phyloP scores from a whole-genome alignment of 345 rosid species.

The Jatropha curcas region DNA sequence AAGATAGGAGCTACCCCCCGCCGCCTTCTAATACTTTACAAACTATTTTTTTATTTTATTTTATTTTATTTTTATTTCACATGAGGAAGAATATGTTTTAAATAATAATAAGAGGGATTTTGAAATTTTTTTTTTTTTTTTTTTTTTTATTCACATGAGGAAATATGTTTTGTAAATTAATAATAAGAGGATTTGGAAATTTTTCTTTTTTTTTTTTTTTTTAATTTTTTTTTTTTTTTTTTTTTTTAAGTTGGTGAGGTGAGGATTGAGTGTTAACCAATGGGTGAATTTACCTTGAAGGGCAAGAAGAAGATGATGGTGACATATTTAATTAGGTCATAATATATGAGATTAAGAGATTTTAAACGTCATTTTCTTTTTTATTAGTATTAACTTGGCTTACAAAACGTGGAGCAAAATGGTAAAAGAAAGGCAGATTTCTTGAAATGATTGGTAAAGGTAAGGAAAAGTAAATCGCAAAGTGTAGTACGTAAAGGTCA shows the following conservation, averaged over 20 bases:
- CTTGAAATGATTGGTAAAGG: background rate
- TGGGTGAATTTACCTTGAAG: background rate
- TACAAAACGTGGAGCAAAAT: background rate
- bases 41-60: background rate
- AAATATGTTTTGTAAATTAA: background rate
- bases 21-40: slow-evolving; percentile 11
- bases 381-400: too few species aligned
- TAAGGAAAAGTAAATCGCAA: background rate
- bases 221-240: background rate
- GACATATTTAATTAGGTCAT: background rate
- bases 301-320: background rate
- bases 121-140: background rate
- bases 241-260: background rate
- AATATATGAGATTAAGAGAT: too few species aligned
- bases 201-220: too few species aligned
- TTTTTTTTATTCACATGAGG: background rate
- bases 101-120: background rate
- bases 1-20: slow-evolving; percentile 6
- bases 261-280: background rate
- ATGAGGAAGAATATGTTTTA: background rate
- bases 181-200: background rate
- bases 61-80: background rate
- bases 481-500: too few species aligned
- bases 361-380: background rate
- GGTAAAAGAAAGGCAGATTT: background rate